Conservation (phyloP, 192 early-diverging fungal species). For the Rhizophagus sp. region DNA sequence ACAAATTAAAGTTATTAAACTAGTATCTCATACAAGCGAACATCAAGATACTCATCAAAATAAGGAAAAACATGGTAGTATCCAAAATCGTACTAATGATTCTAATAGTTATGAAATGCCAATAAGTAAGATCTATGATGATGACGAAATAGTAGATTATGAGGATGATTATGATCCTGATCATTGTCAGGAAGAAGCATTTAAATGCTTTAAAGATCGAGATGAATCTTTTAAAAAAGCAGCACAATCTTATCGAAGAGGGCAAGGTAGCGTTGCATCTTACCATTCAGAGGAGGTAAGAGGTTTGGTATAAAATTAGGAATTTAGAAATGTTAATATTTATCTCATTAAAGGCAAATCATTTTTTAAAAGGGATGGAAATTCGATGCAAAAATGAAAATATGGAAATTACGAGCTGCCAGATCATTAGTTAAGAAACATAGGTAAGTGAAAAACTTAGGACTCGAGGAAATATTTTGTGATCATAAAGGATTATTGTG, state of each 20-base stretch:
- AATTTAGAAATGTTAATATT: background rate
- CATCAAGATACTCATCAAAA: too few species aligned
- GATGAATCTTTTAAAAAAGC: conserved; percentile 57
- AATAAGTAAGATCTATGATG: conserved; percentile 18
- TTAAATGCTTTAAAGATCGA: conserved; percentile 38
- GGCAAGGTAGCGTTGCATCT: conserved; percentile 50
- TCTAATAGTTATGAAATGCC: conserved; percentile 19
- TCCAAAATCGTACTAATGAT: conserved; percentile 27
- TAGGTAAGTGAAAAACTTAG: background rate
- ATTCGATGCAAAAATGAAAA: conserved; percentile 46
- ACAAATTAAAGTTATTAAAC: background rate
- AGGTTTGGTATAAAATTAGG: background rate
- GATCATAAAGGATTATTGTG: background rate
- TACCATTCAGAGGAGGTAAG: conserved; percentile 55
- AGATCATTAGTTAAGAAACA: conserved; percentile 46
- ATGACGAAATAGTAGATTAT: conserved; percentile 38
- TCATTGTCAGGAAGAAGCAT: conserved; percentile 46
- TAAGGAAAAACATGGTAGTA: too few species aligned
- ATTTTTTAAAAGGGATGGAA: conserved; percentile 31
- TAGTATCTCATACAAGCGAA: background rate
- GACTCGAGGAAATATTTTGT: background rate
- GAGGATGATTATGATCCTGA: conserved; percentile 47
- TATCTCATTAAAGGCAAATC: background rate
- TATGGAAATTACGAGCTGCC: conserved; percentile 58
- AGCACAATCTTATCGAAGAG: conserved; percentile 39